Evolutionary conservation across 2,329 filamentous ascomycete genomes (phyloP).

Genomic region (Stagonosporopsis chrysanthemi): DNA sequence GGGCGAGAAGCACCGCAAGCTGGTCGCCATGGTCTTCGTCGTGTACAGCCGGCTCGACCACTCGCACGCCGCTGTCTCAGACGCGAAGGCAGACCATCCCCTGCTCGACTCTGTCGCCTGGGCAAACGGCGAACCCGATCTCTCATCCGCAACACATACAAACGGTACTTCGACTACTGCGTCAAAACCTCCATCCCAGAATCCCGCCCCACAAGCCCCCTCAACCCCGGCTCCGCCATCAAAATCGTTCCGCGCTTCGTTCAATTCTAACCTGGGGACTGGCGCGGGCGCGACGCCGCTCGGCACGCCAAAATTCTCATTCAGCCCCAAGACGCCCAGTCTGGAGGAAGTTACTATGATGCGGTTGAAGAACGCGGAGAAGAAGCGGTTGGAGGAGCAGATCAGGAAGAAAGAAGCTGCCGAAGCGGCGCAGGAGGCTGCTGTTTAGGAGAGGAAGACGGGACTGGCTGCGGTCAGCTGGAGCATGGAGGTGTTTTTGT

Average conservation of each 20-base stretch:
- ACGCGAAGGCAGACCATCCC: conserved; percentile 58
- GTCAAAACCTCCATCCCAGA: neutral
- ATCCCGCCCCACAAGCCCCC: neutral
- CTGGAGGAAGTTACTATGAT: conserved; percentile 56
- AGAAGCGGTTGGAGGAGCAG: conserved; percentile 54
- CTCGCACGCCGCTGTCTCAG: conserved; percentile 64
- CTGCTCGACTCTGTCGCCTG: conserved; percentile 63
- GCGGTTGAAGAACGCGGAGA: conserved; percentile 54
- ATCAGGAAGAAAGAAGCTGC: conserved; percentile 50
- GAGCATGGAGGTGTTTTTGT: neutral
- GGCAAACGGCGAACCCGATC: conserved; percentile 63
- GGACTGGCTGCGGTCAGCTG: neutral
- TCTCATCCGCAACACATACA: conserved; percentile 22
- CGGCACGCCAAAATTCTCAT: conserved; percentile 53
- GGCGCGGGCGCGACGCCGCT: conserved; percentile 22
- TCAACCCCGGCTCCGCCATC: conserved; percentile 27
- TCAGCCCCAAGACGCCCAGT: conserved; percentile 47
- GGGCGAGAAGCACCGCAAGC: conserved; percentile 60
- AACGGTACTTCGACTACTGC: neutral
- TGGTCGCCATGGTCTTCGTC: conserved; percentile 62
- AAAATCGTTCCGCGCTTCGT: conserved; percentile 39
- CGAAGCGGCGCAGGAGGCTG: conserved; percentile 1
- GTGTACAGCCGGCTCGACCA: conserved; percentile 65
- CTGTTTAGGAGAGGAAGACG: neutral
- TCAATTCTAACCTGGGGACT: conserved; percentile 14